phyloP scores from a whole-genome alignment of 2,329 filamentous ascomycete species.

The Emericellopsis atlantica region DNA sequence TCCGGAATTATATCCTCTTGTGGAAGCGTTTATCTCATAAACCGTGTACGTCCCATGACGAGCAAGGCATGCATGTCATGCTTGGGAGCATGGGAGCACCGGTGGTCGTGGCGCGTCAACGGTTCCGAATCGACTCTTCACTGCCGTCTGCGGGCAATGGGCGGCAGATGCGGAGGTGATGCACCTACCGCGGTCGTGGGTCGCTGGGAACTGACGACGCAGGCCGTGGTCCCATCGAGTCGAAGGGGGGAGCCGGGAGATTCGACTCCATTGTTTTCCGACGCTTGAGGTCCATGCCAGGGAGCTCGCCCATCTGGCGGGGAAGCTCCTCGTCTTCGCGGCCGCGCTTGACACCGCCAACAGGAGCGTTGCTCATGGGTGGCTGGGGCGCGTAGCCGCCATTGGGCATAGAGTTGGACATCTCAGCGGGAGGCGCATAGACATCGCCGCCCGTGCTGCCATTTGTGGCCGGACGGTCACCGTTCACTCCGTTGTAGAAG shows the following conservation, averaged over 20 bases:
- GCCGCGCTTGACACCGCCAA: slow-evolving; percentile 28
- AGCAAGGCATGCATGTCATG: slow-evolving; percentile 16
- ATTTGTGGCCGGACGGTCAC: slow-evolving; percentile 48
- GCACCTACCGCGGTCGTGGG: neutral
- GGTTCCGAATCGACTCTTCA: slow-evolving; percentile 9
- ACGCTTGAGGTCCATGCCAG: slow-evolving; percentile 57
- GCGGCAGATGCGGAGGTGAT: neutral
- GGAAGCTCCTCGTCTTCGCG: slow-evolving; percentile 43
- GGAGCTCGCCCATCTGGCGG: slow-evolving; percentile 45
- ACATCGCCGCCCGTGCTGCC: slow-evolving; percentile 52
- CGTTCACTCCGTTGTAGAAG: slow-evolving; percentile 81
- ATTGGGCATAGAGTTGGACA: slow-evolving; percentile 41
- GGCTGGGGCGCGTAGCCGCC: slow-evolving; percentile 49
- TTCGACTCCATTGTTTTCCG: slow-evolving; percentile 61
- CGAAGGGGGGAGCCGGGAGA: slow-evolving; percentile 35
- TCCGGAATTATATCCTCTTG: slow-evolving; percentile 13
- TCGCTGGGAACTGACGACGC: neutral
- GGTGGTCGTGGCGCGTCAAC: slow-evolving; percentile 24
- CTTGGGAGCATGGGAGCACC: slow-evolving; percentile 15
- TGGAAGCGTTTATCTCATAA: slow-evolving; percentile 31
- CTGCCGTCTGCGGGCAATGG: slow-evolving; percentile 2
- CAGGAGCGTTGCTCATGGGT: slow-evolving; percentile 52
- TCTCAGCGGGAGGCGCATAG: slow-evolving; percentile 55
- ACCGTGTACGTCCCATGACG: slow-evolving; percentile 26
- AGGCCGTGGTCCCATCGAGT: slow-evolving; percentile 11